Conservation (phyloP, 2,329 filamentous ascomycete species). For the Atkinsonella texensis region DNA sequence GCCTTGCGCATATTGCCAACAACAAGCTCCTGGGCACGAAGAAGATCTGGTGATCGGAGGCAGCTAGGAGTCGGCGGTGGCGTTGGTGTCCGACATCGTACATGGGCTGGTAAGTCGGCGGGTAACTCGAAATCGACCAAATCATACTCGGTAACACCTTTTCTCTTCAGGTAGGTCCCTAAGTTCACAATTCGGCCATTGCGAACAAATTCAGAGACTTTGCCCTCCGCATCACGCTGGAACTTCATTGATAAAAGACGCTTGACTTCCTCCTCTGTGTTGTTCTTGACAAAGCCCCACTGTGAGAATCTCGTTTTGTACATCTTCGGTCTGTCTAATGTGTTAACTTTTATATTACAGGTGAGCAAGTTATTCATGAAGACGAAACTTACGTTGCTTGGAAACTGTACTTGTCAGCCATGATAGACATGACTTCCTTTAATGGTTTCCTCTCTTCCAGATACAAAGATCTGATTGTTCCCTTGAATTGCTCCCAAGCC, state of each 20-base stretch:
- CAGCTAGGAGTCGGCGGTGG: constrained; percentile 30
- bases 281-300: constrained; percentile 44
- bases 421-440: constrained; percentile 39
- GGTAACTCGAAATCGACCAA: constrained; percentile 33
- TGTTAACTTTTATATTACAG: constrained; percentile 9
- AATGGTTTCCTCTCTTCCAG: constrained; percentile 36
- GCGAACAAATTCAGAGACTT: constrained; percentile 39
- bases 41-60: constrained; percentile 29
- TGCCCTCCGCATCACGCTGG: constrained; percentile 39
- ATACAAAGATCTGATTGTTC: constrained; percentile 32
- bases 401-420: constrained; percentile 36
- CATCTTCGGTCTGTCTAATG: constrained; percentile 33
- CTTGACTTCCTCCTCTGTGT: constrained; percentile 41
- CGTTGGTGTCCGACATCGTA: constrained; percentile 33
- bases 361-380: not conserved
- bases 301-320: constrained; percentile 44
- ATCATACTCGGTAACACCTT: constrained; percentile 41
- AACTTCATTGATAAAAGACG: constrained; percentile 38
- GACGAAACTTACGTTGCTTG: constrained; percentile 32
- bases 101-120: constrained; percentile 29
- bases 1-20: constrained; percentile 32
- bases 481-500: constrained; percentile 36
- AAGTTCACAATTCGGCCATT: constrained; percentile 40
- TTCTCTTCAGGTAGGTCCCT: constrained; percentile 39
- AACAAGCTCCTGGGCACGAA: constrained; percentile 31